These are phyloP conservation scores for Arthrinium puccinioides DNA, from an alignment of 2,329 filamentous ascomycete species.

Conservation along the genomic window DNA sequence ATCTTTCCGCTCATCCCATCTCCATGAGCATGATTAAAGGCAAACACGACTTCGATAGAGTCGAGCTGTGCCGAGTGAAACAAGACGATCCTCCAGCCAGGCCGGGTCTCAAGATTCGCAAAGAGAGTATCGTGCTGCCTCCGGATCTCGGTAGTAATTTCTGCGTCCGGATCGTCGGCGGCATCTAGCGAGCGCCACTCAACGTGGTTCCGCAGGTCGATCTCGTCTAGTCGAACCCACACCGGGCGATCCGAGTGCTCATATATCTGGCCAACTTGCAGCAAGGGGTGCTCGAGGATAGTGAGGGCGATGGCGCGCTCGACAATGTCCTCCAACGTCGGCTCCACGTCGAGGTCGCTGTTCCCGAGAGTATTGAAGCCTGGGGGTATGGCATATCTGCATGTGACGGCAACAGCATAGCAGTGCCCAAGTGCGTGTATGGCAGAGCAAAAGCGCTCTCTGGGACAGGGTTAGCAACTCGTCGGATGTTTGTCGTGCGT, in stretches of 20 bases:
- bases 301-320: conserved; percentile 10
- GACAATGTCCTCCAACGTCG: conserved; percentile 1
- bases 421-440: conserved; percentile 1
- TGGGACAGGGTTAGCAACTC: no score
- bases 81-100: conserved; percentile 17
- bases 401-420: background rate
- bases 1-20: conserved; percentile 23
- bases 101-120: conserved; percentile 12
- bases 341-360: no score
- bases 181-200: conserved; percentile 9
- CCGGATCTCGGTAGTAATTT: background rate
- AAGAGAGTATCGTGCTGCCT: conserved; percentile 11
- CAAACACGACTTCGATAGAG: conserved; percentile 17
- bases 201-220: conserved; percentile 13
- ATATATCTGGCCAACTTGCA: conserved; percentile 13
- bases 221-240: conserved; percentile 9
- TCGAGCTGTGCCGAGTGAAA: conserved; percentile 6
- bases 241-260: conserved; percentile 8
- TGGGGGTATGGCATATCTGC: conserved; percentile 1
- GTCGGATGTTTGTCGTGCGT: no score
- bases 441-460: conserved; percentile 1
- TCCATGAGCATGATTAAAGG: conserved; percentile 17
- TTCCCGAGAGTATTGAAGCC: no score
- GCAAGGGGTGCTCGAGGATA: conserved; percentile 10
- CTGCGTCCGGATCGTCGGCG: no score